Base-by-base conservation (phyloP, 2,329 filamentous ascomycete species). In the Nemania serpens region DNA sequence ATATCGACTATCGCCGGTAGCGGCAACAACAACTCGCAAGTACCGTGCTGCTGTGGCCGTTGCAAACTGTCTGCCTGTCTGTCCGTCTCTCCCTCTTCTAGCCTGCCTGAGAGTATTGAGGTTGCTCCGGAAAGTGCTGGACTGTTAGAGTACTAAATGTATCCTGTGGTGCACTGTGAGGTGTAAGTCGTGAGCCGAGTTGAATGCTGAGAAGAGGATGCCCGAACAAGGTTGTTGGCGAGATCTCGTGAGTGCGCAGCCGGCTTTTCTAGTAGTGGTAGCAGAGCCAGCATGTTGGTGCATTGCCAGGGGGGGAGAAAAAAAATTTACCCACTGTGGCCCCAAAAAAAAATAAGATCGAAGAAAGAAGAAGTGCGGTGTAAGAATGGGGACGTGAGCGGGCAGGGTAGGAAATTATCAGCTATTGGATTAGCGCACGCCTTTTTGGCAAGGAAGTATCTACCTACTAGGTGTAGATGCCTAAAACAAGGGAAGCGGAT, bases 321-420 rank as follows among this genome's bases (percentile, higher is more conserved):
- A 57, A 59, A 56, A 50, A 61, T 55, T n/a, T n/a, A n/a, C 48
- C 20, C 45, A 51, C 41, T 22, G 41, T 53, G 56, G 18, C 52
- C 51, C 51, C 42, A 54, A 62, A 59, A 54, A 62, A 59, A 55
- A 45, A 33, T 59, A 51, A 54, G 52, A 52, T 34, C 51, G 18
- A 56, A 33, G 42, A 51, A 49, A 64, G 58, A 61, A 58, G 59
- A 65, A 63, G 61, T 65, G 63, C 63, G 63, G 61, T 65, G 63
- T 63, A 29, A 29, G 63, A 54, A 61, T 59, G 51, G 58, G 34
- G 58, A 58, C 17, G 41, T 50, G 48, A 49, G 57, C 61, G 47
- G 58, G 60, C 53, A 33, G 54, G 51, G 54, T 47, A 37, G 42
- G 51, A 39, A 59, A 61, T 61, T 59, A 57, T 48, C 48, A 63